phyloP scores from a whole-genome alignment of 768 basidiomycete genomes.

The Phanerodontia chrysosporium region DNA sequence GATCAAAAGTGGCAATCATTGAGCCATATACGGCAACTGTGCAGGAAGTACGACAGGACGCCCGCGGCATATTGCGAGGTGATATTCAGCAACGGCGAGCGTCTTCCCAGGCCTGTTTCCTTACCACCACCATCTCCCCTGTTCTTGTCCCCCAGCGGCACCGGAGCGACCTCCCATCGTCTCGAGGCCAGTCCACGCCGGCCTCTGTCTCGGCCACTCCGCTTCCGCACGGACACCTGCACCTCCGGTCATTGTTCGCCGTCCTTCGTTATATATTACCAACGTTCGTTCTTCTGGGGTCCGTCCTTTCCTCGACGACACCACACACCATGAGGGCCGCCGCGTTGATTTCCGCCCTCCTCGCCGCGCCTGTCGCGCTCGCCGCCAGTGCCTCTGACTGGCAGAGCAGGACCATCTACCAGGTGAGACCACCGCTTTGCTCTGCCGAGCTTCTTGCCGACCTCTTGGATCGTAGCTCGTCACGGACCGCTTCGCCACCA shows the following conservation, averaged over 20 bases:
- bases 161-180: neutral
- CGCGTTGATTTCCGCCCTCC: conserved; percentile 10
- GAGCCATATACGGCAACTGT: neutral
- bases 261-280: neutral
- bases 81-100: neutral
- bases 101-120: neutral
- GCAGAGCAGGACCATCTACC: conserved; percentile 53
- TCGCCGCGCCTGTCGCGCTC: conserved; percentile 18
- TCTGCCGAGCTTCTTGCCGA: neutral
- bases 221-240: neutral
- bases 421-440: conserved; percentile 27
- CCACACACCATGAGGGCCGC: conserved; percentile 8
- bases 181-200: neutral
- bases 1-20: neutral
- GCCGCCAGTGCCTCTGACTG: conserved; percentile 44
- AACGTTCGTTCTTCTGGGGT: neutral
- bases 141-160: neutral
- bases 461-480: conserved; percentile 40
- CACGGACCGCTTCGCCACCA: conserved; percentile 58
- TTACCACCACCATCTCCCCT: neutral
- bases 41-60: neutral
- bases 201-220: neutral
- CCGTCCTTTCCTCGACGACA: neutral
- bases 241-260: conserved; percentile 1
- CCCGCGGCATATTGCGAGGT: neutral